Percentiles rank a stretch among this genome's conserved stretches.
Conservation (phyloP, 768 basidiomycete species). For the Phylloporus rhodoxanthus region DNA sequence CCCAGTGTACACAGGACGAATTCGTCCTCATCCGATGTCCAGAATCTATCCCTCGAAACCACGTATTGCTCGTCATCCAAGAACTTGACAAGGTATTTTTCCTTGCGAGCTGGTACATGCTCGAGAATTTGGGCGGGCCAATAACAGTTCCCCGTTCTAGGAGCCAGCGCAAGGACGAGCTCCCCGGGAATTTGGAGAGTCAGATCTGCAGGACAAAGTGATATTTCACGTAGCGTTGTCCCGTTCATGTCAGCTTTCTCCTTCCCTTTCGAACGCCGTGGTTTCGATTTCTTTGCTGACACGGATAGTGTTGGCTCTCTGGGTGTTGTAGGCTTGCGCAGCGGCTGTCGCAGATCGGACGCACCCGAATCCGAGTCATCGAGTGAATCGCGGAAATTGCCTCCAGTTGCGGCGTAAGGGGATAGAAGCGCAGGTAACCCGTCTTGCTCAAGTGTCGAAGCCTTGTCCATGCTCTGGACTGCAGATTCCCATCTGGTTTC, state of each 20-base stretch:
- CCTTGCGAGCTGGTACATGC: conserved; percentile 38
- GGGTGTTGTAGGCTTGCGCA: neutral
- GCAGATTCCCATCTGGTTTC: conserved; percentile 45
- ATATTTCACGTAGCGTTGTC: conserved; percentile 22
- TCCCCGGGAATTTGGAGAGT: conserved; percentile 62
- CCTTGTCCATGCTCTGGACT: conserved; percentile 40
- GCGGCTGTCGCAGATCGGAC: conserved; percentile 7
- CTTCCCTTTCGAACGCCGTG: conserved; percentile 15
- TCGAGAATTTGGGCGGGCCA: conserved; percentile 65
- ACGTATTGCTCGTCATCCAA: conserved; percentile 46
- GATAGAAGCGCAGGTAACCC: conserved; percentile 42
- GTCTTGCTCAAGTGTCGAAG: conserved; percentile 40
- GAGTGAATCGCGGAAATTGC: conserved; percentile 22
- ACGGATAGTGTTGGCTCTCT: conserved; percentile 4
- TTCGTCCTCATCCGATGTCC: conserved; percentile 48
- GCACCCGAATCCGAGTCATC: conserved; percentile 23
- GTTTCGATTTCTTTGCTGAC: conserved; percentile 13
- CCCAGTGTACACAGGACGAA: conserved; percentile 65
- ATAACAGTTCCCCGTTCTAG: conserved; percentile 34
- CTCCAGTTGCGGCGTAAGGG: conserved; percentile 21
- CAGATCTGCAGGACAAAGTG: conserved; percentile 42
- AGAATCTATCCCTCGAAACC: conserved; percentile 48
- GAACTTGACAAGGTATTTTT: conserved; percentile 54
- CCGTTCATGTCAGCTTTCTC: conserved; percentile 10
- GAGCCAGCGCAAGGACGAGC: conserved; percentile 46